phyloP scores from a whole-genome alignment of 192 early-diverging fungal genomes.

The Entophlyctis luteolus region DNA sequence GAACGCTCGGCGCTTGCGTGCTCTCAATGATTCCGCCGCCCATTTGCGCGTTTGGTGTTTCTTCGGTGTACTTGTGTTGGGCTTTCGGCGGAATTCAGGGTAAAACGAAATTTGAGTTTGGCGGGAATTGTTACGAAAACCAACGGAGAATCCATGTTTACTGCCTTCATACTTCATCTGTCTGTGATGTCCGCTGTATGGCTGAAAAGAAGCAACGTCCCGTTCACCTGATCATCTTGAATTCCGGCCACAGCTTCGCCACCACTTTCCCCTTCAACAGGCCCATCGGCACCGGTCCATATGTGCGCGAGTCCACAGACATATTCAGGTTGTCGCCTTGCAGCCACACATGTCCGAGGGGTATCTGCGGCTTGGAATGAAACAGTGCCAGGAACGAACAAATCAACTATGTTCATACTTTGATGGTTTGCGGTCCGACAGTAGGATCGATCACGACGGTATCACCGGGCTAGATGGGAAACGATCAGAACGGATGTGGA shows the following conservation, averaged over 20 bases:
- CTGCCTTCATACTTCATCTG: no score
- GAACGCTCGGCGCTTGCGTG: no score
- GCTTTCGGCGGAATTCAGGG: no score
- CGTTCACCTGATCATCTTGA: slow-evolving; percentile 11
- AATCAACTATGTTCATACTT: slow-evolving; percentile 38
- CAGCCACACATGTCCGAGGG: slow-evolving; percentile 84
- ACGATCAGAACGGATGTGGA: background rate
- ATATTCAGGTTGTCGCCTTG: slow-evolving; percentile 87
- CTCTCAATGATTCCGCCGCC: no score
- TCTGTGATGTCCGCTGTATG: no score
- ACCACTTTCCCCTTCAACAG: slow-evolving; percentile 74
- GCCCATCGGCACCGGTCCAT: slow-evolving; percentile 83
- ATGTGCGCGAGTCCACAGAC: slow-evolving; percentile 84
- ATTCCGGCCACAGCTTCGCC: slow-evolving; percentile 39
- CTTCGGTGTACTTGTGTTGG: no score
- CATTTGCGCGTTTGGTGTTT: no score
- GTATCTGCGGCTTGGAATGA: slow-evolving; percentile 53
- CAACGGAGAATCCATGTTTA: no score
- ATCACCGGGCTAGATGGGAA: slow-evolving; percentile 69
- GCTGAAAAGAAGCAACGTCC: no score
- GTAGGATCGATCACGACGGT: slow-evolving; percentile 75
- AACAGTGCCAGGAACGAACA: background rate
- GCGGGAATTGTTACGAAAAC: no score
- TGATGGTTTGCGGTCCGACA: slow-evolving; percentile 54
- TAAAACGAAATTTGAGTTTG: no score